These are phyloP conservation scores for Luffa acutangula DNA, from an alignment of 306 rosid species.

Conservation along the genomic window DNA sequence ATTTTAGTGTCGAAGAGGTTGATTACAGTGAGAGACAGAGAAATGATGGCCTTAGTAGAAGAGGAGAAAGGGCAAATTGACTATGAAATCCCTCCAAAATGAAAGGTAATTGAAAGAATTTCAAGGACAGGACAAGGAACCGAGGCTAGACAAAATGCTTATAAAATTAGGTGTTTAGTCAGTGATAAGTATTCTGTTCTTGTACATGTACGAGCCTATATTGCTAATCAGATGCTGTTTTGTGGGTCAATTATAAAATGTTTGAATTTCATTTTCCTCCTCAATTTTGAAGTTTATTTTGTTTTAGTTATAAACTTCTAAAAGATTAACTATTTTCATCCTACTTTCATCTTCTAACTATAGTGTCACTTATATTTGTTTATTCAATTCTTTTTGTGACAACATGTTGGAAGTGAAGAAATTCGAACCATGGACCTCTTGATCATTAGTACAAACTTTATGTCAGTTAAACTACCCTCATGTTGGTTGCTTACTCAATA, in stretches of 20 bases:
- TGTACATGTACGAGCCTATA: neutral
- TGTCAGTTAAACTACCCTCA: too few species aligned
- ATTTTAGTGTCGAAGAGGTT: neutral
- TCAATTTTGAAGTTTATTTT: neutral
- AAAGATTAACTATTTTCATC: neutral
- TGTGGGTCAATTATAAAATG: neutral
- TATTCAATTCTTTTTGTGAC: too few species aligned
- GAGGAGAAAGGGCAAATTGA: neutral
- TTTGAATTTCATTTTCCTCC: neutral
- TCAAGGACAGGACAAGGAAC: neutral
- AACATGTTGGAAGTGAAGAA: too few species aligned
- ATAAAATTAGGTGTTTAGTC: neutral
- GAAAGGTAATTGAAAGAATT: neutral
- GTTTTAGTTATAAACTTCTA: neutral
- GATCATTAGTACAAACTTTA: too few species aligned
- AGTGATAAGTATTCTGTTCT: neutral
- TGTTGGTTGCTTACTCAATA: too few species aligned
- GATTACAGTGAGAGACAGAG: neutral
- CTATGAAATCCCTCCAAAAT: neutral
- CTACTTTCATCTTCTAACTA: too few species aligned
- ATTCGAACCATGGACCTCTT: too few species aligned
- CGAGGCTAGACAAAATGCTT: neutral
- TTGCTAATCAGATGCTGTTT: neutral
- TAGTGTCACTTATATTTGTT: too few species aligned
- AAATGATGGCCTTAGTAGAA: neutral